Evolutionary conservation across 148 eudicot species (phyloP).

Genomic region (Suaeda aralocaspica): DNA sequence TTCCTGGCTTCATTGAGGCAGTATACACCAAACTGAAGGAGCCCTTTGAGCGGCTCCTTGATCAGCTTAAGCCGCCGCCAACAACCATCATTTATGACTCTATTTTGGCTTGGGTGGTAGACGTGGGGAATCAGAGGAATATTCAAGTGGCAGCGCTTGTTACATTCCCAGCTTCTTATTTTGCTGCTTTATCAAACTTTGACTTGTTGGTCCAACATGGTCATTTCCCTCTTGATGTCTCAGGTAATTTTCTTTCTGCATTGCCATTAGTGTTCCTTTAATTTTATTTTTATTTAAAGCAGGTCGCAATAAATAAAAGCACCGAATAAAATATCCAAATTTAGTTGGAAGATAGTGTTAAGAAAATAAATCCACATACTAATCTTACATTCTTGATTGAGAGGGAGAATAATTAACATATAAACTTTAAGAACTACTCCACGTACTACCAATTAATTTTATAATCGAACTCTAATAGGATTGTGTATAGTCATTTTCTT

Average conservation of each 20-base stretch:
- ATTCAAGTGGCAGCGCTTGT: slow-evolving; percentile 47
- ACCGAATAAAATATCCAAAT: too few relatives aligned
- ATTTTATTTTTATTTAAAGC: too few relatives aligned
- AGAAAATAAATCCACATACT: too few relatives aligned
- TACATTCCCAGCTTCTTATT: slow-evolving; percentile 36
- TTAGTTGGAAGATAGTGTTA: too few relatives aligned
- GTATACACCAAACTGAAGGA: slow-evolving; percentile 35
- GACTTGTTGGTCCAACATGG: slow-evolving; percentile 39
- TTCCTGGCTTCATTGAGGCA: slow-evolving; percentile 35
- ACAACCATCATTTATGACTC: slow-evolving; percentile 40
- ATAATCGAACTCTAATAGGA: too few relatives aligned
- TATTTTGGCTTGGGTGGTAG: slow-evolving; percentile 37
- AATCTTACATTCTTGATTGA: too few relatives aligned
- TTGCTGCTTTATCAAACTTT: slow-evolving; percentile 29
- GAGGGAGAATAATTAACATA: too few relatives aligned
- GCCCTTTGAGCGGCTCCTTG: slow-evolving; percentile 50
- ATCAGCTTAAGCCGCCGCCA: slow-evolving; percentile 32
- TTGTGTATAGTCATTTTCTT: too few relatives aligned
- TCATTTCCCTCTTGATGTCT: slow-evolving; percentile 34
- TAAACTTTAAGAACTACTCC: too few relatives aligned
- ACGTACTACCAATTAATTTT: too few relatives aligned
- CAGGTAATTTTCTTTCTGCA: slow-evolving; percentile 29
- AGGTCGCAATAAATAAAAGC: too few relatives aligned
- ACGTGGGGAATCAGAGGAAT: slow-evolving; percentile 38
- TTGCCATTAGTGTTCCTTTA: too few relatives aligned